Evolutionary conservation across 2,329 filamentous ascomycete genomes (phyloP), one percentile per base, ranked within the genome.

Genomic region (Phyllosticta citribraziliensis): DNA sequence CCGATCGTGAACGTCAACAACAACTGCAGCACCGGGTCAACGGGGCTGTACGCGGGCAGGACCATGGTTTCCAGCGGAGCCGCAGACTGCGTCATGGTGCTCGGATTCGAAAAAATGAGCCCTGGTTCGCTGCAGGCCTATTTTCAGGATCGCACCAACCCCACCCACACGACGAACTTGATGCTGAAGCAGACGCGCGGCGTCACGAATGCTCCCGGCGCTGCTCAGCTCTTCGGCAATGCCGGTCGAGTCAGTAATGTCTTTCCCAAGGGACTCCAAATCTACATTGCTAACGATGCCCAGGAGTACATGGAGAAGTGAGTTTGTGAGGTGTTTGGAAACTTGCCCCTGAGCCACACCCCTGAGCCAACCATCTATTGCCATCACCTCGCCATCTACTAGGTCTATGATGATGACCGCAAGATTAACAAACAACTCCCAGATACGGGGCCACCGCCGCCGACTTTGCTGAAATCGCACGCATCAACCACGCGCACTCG

Each of bases 1-100:
- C 93, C 93, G 70, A 91, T 97, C 73, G 92, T 95, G 81, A 97
- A 97, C 71, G 91, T 96, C 71, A 97, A 97, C 83, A 97, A 97
- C 82, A 97, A 97, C 80, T 97, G 93, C 81, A 90, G 89, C 3
- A 97, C 93, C 0, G 94, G 93, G n/a, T 91, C 88, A 4, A 96
- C 93, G 0, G 94, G 93, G 9, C 79, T 97, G 62, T 86, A 87
- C 71, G 88, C 97, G 82, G 94, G 83, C 1, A 82, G 91, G 35
- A 90, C 87, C 58, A 82, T 95, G 73, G 86, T 97, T 68, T 81
- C 85, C 6, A 82, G 89, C 67, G 92, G 92, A 35, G 89, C 84
- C 14, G 89, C 91, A 1, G 89, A 96, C 75, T 96, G 91, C 72
- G 85, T 96, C 20, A 79, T 97, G 63, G 92, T 97, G 0, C 85